A percentile compares a stretch with the other conserved stretches of the same genome.
Conservation (phyloP, 1,284 basidiomycete species). For the Meira miltonrushii region DNA sequence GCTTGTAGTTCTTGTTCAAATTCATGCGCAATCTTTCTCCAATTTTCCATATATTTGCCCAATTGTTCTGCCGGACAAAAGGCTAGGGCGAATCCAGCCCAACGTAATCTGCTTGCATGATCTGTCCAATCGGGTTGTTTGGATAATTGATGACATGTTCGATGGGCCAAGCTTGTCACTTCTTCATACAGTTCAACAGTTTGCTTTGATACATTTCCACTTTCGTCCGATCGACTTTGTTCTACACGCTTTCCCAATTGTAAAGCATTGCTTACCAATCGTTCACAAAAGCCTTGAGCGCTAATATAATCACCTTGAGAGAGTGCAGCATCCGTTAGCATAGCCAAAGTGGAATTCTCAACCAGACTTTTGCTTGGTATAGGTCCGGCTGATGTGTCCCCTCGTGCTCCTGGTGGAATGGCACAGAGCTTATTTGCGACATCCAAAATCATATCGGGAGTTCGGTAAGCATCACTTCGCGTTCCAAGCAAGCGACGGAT, state of each 20-base stretch:
- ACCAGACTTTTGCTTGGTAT: conserved; percentile 5
- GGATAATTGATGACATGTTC: conserved; percentile 20
- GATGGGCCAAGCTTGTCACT: conserved; percentile 20
- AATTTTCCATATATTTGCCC: conserved; percentile 17
- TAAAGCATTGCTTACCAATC: conserved; percentile 17
- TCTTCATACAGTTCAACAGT: neutral
- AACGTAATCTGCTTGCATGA: conserved; percentile 17
- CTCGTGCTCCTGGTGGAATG: conserved; percentile 2
- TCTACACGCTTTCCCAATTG: conserved; percentile 3
- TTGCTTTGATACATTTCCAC: neutral
- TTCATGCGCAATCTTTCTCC: conserved; percentile 18
- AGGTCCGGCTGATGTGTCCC: neutral
- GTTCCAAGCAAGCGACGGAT: conserved; percentile 16
- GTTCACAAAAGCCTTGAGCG: conserved; percentile 16
- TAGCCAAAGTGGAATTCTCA: conserved; percentile 23
- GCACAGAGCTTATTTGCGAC: conserved; percentile 17
- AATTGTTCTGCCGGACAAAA: conserved; percentile 20
- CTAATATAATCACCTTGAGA: conserved; percentile 18
- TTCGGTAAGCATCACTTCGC: conserved; percentile 22
- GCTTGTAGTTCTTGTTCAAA: conserved; percentile 15
- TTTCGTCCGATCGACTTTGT: neutral
- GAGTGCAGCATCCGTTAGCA: conserved; percentile 25
- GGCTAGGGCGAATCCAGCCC: conserved; percentile 20
- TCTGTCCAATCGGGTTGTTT: conserved; percentile 28
- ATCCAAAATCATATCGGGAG: conserved; percentile 24